Percentiles rank a stretch among this genome's conserved stretches.
These are phyloP conservation scores for Lodderomyces oxycetoniae DNA, from an alignment of 1,139 yeast species.

Conservation along the genomic window DNA sequence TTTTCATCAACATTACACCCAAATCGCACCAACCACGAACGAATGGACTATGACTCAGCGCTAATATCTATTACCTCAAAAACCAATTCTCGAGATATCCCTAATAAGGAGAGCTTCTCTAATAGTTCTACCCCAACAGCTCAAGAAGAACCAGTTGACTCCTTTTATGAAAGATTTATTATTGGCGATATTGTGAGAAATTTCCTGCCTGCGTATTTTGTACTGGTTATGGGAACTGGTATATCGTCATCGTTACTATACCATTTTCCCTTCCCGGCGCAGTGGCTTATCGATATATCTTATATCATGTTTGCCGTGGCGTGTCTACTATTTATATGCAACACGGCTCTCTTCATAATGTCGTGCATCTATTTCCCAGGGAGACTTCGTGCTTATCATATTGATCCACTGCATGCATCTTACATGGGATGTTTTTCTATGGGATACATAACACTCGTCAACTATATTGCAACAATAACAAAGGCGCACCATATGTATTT, in stretches of 20 bases:
- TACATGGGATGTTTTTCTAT: slow-evolving; percentile 76
- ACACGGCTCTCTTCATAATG: slow-evolving; percentile 12
- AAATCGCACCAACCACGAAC: no score
- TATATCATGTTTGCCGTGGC: slow-evolving; percentile 54
- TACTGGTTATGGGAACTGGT: slow-evolving; percentile 82
- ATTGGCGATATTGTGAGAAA: slow-evolving; percentile 21
- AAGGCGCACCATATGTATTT: slow-evolving; percentile 17
- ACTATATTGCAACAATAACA: slow-evolving; percentile 42
- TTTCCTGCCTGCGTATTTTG: slow-evolving; percentile 61
- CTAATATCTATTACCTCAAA: slow-evolving; percentile 7
- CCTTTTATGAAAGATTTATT: slow-evolving; percentile 10
- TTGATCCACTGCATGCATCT: slow-evolving; percentile 47
- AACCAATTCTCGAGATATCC: not conserved
- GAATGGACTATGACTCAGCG: slow-evolving; percentile 11
- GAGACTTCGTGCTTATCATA: slow-evolving; percentile 31
- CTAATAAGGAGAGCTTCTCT: slow-evolving; percentile 1
- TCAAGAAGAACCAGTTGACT: not conserved
- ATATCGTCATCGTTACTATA: slow-evolving; percentile 58
- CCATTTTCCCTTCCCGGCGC: slow-evolving; percentile 58
- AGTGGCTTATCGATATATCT: slow-evolving; percentile 58
- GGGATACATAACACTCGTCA: slow-evolving; percentile 68
- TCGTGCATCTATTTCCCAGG: slow-evolving; percentile 34
- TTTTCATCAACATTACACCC: no score
- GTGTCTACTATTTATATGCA: slow-evolving; percentile 42
- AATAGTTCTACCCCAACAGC: slow-evolving; percentile 2